Evolutionary conservation across 768 basidiomycete genomes (phyloP).

Genomic region (Podaxis sp.): DNA sequence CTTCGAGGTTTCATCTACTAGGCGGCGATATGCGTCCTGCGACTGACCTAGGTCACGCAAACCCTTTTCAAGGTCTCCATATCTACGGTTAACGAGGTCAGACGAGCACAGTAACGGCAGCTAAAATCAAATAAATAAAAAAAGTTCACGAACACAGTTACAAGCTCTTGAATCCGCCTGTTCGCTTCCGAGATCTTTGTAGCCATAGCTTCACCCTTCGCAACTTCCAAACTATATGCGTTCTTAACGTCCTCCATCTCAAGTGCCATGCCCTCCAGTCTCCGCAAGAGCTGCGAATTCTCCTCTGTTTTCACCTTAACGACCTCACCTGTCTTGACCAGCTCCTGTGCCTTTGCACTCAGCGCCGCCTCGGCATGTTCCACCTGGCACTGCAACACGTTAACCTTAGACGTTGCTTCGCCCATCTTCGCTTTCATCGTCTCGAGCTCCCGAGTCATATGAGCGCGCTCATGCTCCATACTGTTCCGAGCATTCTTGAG

Average conservation of each 20-base stretch:
- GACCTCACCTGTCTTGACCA: background rate
- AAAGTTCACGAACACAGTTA: background rate
- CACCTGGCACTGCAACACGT: background rate
- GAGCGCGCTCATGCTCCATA: background rate
- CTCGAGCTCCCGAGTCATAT: conserved; percentile 3
- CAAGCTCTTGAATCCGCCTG: conserved; percentile 2
- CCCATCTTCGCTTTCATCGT: background rate
- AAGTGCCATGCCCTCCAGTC: background rate
- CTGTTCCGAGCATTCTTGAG: background rate
- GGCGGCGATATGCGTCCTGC: background rate
- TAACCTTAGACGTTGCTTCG: background rate
- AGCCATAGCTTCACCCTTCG: background rate
- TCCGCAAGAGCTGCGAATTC: background rate
- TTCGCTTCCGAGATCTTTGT: background rate
- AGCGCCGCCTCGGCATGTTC: background rate
- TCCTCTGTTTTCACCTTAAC: conserved; percentile 3
- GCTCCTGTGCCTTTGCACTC: background rate
- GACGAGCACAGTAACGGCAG: background rate
- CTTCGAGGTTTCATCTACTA: background rate
- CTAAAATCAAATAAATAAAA: background rate
- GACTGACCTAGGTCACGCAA: background rate
- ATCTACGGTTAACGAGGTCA: background rate
- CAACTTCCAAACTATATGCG: conserved; percentile 5
- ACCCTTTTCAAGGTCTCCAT: background rate
- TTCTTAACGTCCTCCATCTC: background rate